Base-by-base conservation (phyloP, 345 rosid genomes). In the Salix viminalis region DNA sequence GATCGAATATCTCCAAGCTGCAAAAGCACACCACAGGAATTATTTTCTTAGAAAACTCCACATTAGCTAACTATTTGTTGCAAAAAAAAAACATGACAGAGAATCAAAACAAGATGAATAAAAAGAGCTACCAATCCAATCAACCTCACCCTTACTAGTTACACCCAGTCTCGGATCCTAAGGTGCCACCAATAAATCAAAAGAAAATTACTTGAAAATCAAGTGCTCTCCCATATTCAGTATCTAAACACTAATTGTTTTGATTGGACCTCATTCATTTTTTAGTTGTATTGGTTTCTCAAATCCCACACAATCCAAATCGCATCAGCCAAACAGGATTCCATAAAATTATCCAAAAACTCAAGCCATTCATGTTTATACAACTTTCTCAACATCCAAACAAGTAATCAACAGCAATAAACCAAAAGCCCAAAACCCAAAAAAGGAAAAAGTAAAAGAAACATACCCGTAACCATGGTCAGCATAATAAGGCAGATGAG, bases 401-500 rank as follows among this genome's bases (percentile, higher is more conserved):
- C 9, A 15, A 36, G 13, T 18, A 75, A 61, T n/a, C 34, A 23
- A 4, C 42, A 19, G 52, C 50, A 14, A 12, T 46, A 46, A 46
- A 46, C 4, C 50, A 52, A 71, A 24, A 30, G 3, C 9, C 15
- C 23, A 65, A 71, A 65, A 36, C 15, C 18, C 26, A 15, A 21
- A 37, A 65, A 44, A 44, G 14, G 50, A 14, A 44, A 44, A 44
- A 44, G 12, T 0, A 13, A 13, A 1, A 4, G 50, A 46, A 46
- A 14, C 50, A 77, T 76, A 93, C 98, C 98, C 99, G 79, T 82
- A 93, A 24, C 86, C 88, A 80, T 91, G 99, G 7, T 89, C 86
- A 16, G 84, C 81, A 81, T 95, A 95, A 76, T 93, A 93, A 4
- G 97, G 98, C 54, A 95, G 92, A 85, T 95, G 90, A 15, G 99